Evolutionary conservation across 129 eudicot genomes (phyloP).

Genomic region (Gnaphalium uliginosum): DNA sequence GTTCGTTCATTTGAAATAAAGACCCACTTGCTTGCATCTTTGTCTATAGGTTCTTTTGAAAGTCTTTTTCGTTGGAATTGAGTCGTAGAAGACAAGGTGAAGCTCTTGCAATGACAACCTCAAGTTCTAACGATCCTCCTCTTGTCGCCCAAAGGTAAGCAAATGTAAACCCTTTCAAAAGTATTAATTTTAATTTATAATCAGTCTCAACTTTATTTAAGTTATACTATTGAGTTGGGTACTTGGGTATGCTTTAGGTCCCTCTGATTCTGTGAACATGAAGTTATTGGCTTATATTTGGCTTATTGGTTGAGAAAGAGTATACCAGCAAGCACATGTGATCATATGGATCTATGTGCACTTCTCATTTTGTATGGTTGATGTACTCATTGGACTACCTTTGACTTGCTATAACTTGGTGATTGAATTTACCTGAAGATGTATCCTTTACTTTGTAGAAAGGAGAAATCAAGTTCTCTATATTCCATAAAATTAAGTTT

Average conservation of each 20-base stretch:
- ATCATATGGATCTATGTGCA: neutral
- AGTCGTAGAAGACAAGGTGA: neutral
- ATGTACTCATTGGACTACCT: neutral
- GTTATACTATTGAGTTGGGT: neutral
- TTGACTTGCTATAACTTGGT: neutral
- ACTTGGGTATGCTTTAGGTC: neutral
- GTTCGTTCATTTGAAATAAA: neutral
- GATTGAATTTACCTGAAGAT: neutral
- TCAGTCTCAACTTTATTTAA: neutral
- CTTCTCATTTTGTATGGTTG: neutral
- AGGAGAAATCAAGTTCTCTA: too few species aligned
- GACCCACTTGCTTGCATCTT: slow-evolving; percentile 20
- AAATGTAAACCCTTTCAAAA: slow-evolving; percentile 13
- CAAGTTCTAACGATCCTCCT: slow-evolving; percentile 32
- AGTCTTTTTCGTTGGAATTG: neutral
- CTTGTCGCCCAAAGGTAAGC: slow-evolving; percentile 42
- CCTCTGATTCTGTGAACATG: neutral
- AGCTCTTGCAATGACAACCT: slow-evolving; percentile 29
- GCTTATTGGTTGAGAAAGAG: neutral
- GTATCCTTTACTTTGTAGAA: neutral
- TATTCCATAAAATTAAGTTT: too few species aligned
- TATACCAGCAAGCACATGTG: neutral
- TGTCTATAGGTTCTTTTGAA: neutral
- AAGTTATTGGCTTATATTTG: neutral
- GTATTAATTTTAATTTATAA: neutral